Percentiles rank a stretch among this genome's conserved stretches.
Conservation (phyloP, 2,329 filamentous ascomycete genomes). For the Exophiala sideris region DNA sequence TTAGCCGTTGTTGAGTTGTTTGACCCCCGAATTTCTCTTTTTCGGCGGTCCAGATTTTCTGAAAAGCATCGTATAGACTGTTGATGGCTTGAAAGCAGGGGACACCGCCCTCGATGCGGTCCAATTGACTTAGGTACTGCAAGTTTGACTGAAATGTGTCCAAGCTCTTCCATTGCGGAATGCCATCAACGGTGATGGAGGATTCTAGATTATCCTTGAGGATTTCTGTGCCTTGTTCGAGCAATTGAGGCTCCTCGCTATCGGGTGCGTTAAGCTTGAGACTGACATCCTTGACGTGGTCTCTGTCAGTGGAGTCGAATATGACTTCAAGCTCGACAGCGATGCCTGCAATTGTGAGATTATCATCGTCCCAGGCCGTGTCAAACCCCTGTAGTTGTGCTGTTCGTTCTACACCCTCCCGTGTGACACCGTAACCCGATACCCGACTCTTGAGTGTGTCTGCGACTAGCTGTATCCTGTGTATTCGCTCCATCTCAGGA, state of each 20-base stretch:
- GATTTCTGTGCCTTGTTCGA: constrained; percentile 43
- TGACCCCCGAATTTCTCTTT: constrained; percentile 32
- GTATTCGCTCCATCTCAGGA: constrained; percentile 40
- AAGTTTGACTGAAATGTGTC: constrained; percentile 42
- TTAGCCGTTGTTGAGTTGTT: constrained; percentile 39
- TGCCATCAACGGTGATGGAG: constrained; percentile 32
- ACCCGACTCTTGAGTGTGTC: constrained; percentile 40
- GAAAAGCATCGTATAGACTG: constrained; percentile 41
- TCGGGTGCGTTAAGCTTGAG: constrained; percentile 42
- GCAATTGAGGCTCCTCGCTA: constrained; percentile 37
- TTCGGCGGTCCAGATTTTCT: constrained; percentile 43
- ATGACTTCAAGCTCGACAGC: constrained; percentile 47
- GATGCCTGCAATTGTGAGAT: constrained; percentile 44
- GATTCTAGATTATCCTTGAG: constrained; percentile 40
- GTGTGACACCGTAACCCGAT: constrained; percentile 42
- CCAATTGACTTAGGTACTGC: constrained; percentile 43
- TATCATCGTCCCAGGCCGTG: constrained; percentile 46
- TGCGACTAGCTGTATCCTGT: constrained; percentile 41
- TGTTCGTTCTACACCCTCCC: constrained; percentile 43
- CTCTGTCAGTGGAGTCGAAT: constrained; percentile 37
- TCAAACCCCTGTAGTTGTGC: constrained; percentile 44
- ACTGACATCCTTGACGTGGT: constrained; percentile 43
- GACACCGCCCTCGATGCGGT: constrained; percentile 43
- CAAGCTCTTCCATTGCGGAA: constrained; percentile 31
- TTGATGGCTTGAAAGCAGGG: constrained; percentile 48